Evolutionary conservation across 352 stramenopile species (phyloP).

Genomic region (Pythium coloratum): DNA sequence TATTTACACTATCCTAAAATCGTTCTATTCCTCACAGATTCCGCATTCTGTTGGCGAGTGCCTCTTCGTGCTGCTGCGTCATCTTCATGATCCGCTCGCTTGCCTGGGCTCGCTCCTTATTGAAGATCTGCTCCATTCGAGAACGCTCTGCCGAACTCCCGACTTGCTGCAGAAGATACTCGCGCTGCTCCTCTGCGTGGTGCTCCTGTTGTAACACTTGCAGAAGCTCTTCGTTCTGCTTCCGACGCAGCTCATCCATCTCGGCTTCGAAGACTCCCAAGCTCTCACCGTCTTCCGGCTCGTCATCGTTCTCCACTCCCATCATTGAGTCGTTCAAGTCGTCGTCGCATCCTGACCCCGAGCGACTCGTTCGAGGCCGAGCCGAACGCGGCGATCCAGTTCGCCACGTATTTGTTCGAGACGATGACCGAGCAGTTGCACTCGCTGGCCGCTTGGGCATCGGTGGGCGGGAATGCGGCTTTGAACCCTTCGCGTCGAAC

Average conservation of each 20-base stretch:
- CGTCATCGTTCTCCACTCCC: conserved; percentile 24
- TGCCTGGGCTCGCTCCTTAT: conserved; percentile 59
- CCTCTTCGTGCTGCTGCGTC: conserved; percentile 67
- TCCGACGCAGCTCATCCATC: conserved; percentile 53
- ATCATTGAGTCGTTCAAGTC: conserved; percentile 26
- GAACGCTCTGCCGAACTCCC: conserved; percentile 35
- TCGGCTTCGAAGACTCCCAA: conserved; percentile 28
- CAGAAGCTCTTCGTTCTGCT: conserved; percentile 76
- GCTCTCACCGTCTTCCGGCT: conserved; percentile 16
- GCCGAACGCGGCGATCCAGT: conserved; percentile 18
- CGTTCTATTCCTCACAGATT: conserved; percentile 11
- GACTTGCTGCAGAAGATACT: conserved; percentile 56
- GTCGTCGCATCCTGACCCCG: conserved; percentile 11
- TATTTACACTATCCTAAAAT: conserved; percentile 22
- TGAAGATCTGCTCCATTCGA: conserved; percentile 72
- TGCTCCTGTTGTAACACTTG: conserved; percentile 76
- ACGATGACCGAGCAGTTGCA: conserved; percentile 31
- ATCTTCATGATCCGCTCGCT: conserved; percentile 85
- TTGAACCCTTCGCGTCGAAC: not conserved
- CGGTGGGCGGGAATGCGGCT: conserved; percentile 2
- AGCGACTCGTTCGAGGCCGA: conserved; percentile 23
- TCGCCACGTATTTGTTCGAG: conserved; percentile 9
- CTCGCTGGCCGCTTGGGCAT: conserved; percentile 35
- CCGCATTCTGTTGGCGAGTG: conserved; percentile 37
- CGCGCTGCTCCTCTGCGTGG: conserved; percentile 77